Percentiles rank a stretch among this genome's conserved stretches.
Conservation (phyloP, 75 land plant species). For the Sequoiadendron giganteum region DNA sequence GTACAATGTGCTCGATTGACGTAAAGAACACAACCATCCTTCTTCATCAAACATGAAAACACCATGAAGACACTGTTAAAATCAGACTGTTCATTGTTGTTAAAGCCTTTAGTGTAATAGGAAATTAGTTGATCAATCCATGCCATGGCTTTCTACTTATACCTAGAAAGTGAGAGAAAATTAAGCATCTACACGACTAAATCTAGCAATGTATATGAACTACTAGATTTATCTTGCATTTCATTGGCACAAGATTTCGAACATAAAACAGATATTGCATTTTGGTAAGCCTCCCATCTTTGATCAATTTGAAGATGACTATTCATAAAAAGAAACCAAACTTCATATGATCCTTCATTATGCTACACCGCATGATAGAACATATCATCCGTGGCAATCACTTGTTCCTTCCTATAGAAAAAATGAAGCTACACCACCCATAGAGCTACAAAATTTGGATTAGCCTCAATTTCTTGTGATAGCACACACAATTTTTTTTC, state of each 20-base stretch:
- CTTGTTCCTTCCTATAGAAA: no score
- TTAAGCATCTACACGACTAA: conserved; percentile 64
- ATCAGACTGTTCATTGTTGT: background rate
- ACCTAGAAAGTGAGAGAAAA: conserved; percentile 52
- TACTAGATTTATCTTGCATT: conserved; percentile 22
- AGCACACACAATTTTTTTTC: no score
- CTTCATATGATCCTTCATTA: conserved; percentile 66
- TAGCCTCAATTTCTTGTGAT: no score
- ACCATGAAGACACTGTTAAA: conserved; percentile 23
- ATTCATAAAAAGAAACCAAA: conserved; percentile 84
- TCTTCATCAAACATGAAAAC: conserved; percentile 31
- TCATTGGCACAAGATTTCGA: conserved; percentile 15
- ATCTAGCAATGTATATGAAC: conserved; percentile 73
- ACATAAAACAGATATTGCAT: conserved; percentile 45
- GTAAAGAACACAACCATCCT: conserved; percentile 72
- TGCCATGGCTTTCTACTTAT: conserved; percentile 29
- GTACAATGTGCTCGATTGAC: conserved; percentile 60
- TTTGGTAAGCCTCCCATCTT: conserved; percentile 53
- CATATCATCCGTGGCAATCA: no score
- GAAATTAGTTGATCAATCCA: conserved; percentile 36
- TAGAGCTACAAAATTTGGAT: no score
- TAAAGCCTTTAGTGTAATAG: conserved; percentile 5
- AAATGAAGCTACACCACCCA: no score
- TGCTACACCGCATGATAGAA: conserved; percentile 21
- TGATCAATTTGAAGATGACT: conserved; percentile 41